phyloP scores from a whole-genome alignment of 106 monocot species.

The Allium cepa region DNA sequence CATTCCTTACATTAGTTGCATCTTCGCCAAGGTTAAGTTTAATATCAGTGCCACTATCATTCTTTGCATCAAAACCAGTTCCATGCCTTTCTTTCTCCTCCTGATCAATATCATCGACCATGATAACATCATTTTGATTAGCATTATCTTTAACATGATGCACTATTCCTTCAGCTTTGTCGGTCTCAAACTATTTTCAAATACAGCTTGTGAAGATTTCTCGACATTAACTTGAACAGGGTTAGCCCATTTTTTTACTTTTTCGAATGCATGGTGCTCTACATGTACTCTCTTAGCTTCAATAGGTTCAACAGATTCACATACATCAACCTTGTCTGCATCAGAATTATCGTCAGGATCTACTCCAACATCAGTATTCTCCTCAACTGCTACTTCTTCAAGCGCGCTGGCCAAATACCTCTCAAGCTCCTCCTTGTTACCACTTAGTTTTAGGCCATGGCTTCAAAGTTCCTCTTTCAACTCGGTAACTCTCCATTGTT shows the following conservation, averaged over 20 bases:
- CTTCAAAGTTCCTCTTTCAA: constrained; percentile 71
- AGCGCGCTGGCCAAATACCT: constrained; percentile 56
- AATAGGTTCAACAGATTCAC: neutral
- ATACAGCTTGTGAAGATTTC: neutral
- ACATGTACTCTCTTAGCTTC: constrained; percentile 9
- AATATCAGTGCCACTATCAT: neutral
- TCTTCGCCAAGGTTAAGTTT: no score
- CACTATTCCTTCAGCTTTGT: neutral
- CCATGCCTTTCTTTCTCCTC: constrained; percentile 3
- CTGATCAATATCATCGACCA: constrained; percentile 2
- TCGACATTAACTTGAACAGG: neutral
- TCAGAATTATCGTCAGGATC: constrained; percentile 11
- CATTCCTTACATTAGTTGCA: neutral
- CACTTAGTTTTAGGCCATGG: constrained; percentile 50
- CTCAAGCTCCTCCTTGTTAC: constrained; percentile 67
- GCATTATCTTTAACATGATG: neutral
- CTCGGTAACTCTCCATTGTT: constrained; percentile 90
- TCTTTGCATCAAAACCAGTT: neutral
- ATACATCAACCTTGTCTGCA: constrained; percentile 1
- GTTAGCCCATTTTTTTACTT: constrained; percentile 8
- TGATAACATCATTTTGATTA: constrained; percentile 7
- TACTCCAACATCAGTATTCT: constrained; percentile 2
- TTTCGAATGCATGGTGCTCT: neutral
- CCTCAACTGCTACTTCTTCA: constrained; percentile 1
- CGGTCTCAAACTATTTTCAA: constrained; percentile 5